Percentiles rank a stretch among this genome's conserved stretches.
Conservation (phyloP, 2,329 filamentous ascomycete genomes). For the Arthrobotrys entomopaga region DNA sequence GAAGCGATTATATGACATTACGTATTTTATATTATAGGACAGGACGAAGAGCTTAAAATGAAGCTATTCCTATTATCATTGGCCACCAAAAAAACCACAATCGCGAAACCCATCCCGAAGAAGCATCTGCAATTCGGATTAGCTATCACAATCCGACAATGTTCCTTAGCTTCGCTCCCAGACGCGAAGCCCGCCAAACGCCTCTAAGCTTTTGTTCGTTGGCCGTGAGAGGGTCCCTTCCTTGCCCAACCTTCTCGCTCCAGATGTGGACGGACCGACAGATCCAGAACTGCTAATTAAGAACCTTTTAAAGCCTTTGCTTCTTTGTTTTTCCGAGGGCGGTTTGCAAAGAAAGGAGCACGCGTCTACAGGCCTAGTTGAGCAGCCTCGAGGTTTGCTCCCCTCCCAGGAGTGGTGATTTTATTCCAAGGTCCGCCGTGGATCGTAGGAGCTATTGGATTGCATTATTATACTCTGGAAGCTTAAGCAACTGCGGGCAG, state of each 20-base stretch:
- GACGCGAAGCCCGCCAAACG: conserved; percentile 16
- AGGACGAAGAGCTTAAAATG: conserved; percentile 3
- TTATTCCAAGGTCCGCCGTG: conserved; percentile 37
- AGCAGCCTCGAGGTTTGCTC: background rate
- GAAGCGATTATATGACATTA: no score
- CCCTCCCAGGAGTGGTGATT: conserved; percentile 16
- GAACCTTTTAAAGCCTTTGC: no score
- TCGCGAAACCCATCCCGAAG: conserved; percentile 48
- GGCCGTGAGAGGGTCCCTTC: conserved; percentile 3
- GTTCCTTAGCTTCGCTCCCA: conserved; percentile 41
- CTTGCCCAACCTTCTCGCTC: conserved; percentile 9
- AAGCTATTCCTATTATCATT: conserved; percentile 20
- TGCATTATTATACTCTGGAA: background rate
- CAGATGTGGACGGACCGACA: conserved; percentile 31
- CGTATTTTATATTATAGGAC: no score
- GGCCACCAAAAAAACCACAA: conserved; percentile 19
- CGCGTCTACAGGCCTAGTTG: conserved; percentile 40
- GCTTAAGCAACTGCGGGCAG: conserved; percentile 1
- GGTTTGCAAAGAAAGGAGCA: conserved; percentile 1
- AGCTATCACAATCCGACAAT: conserved; percentile 51
- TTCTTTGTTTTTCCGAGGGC: background rate
- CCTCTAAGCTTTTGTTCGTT: conserved; percentile 12
- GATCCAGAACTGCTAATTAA: conserved; percentile 8
- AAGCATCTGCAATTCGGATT: conserved; percentile 48
- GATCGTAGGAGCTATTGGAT: conserved; percentile 32